Evolutionary conservation across 1,139 yeast species (phyloP), one percentile per base, ranked within the genome.

Genomic region (Suhomyces bokatorum): DNA sequence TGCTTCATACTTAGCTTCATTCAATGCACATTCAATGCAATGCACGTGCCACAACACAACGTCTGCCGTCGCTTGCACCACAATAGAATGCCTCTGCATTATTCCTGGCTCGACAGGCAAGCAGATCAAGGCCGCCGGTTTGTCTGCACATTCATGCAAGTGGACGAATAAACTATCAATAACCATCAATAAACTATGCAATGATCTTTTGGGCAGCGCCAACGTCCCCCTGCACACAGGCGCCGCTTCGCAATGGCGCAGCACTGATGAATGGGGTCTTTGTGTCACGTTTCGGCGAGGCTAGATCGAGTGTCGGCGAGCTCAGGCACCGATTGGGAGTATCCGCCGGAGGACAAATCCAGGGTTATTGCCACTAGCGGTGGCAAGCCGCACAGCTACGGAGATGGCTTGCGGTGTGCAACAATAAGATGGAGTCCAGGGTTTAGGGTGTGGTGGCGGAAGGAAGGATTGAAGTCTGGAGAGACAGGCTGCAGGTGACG

Each of bases 231-330:
- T 26, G 29, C 29, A 26, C 29, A 26, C 12, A 26, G n/a, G 4
- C 36, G 22, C 15, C 32, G 15, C 13, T 28, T 6, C 13, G 30
- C 30, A 9, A 28, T 28, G 30, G 30, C 13, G 30, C 30, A 12
- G 15, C 32, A 3, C 32, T 24, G 20, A 22, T 34, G 29, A 34
- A 34, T 17, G 22, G 20, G 16, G 24, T 15, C 6, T 40, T 40
- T 34, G 39, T 40, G 43, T 30, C 29, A 35, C 27, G 32, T 29
- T 35, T 31, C 39, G 43, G 39, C 43, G 43, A 40, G 35, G 30
- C 26, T 15, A 35, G 35, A 35, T 27, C 29, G 14, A 30, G 16
- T 33, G 35, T 35, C 38, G 36, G 32, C 38, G 39, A 35, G 35
- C 27, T 28, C 28, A 38, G 35, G 40, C 34, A 38, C 31, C n/a